Evolutionary conservation across 495 filamentous ascomycete species (phyloP).

Genomic region (Letharia columbiana): DNA sequence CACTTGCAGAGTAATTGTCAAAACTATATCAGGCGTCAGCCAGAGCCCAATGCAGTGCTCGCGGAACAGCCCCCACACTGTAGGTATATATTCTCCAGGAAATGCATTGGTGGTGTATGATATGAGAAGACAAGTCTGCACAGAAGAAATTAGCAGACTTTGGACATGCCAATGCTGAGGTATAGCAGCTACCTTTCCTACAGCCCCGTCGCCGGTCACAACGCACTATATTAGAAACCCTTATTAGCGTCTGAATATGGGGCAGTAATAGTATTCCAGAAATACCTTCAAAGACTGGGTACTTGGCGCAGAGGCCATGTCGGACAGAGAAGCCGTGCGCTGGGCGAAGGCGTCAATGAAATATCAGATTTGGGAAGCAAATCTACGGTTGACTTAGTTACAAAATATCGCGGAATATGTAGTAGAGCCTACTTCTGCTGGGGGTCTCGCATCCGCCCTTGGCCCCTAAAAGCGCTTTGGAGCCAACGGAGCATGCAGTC

Average conservation of each 20-base stretch:
- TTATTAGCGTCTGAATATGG: conserved; percentile 27
- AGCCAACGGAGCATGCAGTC: neutral
- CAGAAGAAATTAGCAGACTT: conserved; percentile 17
- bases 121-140: conserved; percentile 94
- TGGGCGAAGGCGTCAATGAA: neutral
- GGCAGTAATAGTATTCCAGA: neutral
- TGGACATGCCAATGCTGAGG: conserved; percentile 3
- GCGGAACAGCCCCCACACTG: conserved; percentile 64
- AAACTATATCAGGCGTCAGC: conserved; percentile 53
- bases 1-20: conserved; percentile 97
- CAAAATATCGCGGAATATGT: neutral
- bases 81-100: conserved; percentile 97
- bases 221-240: conserved; percentile 59
- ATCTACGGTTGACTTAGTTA: neutral
- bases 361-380: neutral
- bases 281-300: conserved; percentile 71
- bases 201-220: conserved; percentile 96
- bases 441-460: neutral
- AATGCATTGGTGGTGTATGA: conserved; percentile 99
- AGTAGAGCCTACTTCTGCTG: neutral
- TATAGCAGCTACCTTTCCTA: conserved; percentile 67
- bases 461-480: neutral
- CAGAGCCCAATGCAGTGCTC: conserved; percentile 9
- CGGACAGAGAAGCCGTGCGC: neutral
- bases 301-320: conserved; percentile 56